These are phyloP conservation scores for Plasmopara viticola DNA, from an alignment of 352 stramenopile species.

Conservation along the genomic window DNA sequence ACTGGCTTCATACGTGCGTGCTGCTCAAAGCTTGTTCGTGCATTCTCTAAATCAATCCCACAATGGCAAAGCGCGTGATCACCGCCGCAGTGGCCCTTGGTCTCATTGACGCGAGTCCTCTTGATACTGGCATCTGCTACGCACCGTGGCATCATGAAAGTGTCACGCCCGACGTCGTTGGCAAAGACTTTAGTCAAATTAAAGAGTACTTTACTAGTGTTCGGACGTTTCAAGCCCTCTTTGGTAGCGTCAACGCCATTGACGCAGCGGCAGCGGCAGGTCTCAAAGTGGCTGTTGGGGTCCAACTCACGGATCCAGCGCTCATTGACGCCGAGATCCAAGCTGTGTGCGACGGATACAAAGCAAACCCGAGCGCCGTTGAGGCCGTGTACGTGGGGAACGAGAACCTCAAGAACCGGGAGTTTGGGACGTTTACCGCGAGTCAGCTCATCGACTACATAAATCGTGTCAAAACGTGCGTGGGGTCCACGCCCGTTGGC, in stretches of 20 bases:
- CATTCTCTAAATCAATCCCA: conserved; percentile 9
- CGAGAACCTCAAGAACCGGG: conserved; percentile 61
- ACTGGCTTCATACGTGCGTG: conserved; percentile 10
- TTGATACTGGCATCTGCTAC: conserved; percentile 26
- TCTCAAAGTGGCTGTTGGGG: conserved; percentile 59
- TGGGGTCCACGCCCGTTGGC: conserved; percentile 39
- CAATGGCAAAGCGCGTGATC: conserved; percentile 21
- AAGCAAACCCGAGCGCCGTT: conserved; percentile 29
- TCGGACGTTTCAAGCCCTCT: conserved; percentile 65
- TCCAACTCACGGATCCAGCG: conserved; percentile 47
- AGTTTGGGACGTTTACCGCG: conserved; percentile 33
- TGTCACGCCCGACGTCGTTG: conserved; percentile 31
- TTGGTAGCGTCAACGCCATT: conserved; percentile 53
- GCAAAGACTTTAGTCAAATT: conserved; percentile 35
- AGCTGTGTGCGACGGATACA: conserved; percentile 50
- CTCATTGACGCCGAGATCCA: conserved; percentile 48
- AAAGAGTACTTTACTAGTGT: conserved; percentile 49
- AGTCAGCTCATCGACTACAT: conserved; percentile 46
- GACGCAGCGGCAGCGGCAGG: conserved; percentile 36
- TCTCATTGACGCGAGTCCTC: conserved; percentile 12
- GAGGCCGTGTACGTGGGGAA: conserved; percentile 75
- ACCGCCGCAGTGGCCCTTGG: conserved; percentile 11
- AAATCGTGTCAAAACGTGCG: conserved; percentile 45
- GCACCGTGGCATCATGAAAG: conserved; percentile 31
- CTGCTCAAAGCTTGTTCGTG: background rate